phyloP scores from a whole-genome alignment of 2,329 filamentous ascomycete species.

The Scedosporium aurantiacum region DNA sequence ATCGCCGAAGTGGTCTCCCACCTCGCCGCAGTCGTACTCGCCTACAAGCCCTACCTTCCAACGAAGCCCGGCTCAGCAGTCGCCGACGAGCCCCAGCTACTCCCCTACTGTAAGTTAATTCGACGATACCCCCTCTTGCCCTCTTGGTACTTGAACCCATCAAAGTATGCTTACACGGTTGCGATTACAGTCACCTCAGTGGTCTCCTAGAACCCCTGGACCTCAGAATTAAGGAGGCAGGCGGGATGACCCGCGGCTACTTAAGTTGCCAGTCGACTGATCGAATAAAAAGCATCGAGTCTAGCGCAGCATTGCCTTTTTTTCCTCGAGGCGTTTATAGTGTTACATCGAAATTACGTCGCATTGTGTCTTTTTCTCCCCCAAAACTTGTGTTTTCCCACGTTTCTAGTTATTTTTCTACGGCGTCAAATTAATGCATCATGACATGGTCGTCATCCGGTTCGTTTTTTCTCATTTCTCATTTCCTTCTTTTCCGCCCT shows the following conservation, averaged over 20 bases:
- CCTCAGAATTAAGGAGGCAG: conserved; percentile 22
- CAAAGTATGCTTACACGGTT: not conserved
- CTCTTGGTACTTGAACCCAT: not conserved
- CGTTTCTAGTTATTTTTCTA: not conserved
- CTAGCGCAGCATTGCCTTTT: conserved; percentile 21
- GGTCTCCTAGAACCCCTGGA: conserved; percentile 34
- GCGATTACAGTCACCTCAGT: conserved; percentile 29
- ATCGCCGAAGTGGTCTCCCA: conserved; percentile 69
- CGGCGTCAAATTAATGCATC: not conserved
- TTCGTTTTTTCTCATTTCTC: not conserved
- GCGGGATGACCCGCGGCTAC: not conserved
- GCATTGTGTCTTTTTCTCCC: conserved; percentile 7
- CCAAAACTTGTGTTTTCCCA: conserved; percentile 10
- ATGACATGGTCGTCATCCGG: not conserved
- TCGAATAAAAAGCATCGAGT: conserved; percentile 23
- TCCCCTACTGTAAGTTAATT: conserved; percentile 48
- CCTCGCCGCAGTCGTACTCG: conserved; percentile 54
- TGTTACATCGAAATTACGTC: conserved; percentile 26
- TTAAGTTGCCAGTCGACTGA: conserved; percentile 17
- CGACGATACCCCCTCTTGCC: too few relatives aligned
- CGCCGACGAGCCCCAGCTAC: conserved; percentile 60
- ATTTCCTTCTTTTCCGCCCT: not conserved
- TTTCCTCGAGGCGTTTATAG: conserved; percentile 20
- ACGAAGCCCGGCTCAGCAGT: conserved; percentile 40
- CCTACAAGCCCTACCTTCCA: conserved; percentile 53